phyloP scores from a whole-genome alignment of 2,329 filamentous ascomycete genomes.

The Pseudogymnoascus sp. region DNA sequence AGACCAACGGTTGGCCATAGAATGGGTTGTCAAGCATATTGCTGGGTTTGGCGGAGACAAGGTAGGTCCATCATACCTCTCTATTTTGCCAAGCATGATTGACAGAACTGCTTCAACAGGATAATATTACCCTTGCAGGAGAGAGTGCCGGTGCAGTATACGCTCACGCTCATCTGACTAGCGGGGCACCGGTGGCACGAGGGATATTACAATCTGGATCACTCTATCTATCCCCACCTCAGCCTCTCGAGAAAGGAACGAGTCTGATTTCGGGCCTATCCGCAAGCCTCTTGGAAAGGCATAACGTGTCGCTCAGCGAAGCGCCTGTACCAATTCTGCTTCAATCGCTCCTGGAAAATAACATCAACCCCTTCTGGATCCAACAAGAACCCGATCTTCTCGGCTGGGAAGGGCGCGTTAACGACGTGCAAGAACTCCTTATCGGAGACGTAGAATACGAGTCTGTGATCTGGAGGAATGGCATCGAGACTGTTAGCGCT shows the following conservation, averaged over 20 bases:
- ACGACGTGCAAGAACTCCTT: constrained; percentile 32
- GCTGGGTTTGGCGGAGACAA: constrained; percentile 26
- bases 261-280: constrained; percentile 26
- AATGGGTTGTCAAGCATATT: constrained; percentile 26
- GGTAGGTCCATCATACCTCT: constrained; percentile 10
- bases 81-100: not conserved
- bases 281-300: constrained; percentile 25
- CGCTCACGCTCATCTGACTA: constrained; percentile 35
- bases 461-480: constrained; percentile 39
- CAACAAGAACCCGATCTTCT: constrained; percentile 32
- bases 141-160: constrained; percentile 42
- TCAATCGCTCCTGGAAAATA: constrained; percentile 30
- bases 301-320: constrained; percentile 25
- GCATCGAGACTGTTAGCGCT: constrained; percentile 32
- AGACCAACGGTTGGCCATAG: constrained; percentile 30
- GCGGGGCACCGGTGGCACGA: constrained; percentile 28
- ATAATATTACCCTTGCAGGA: constrained; percentile 36
- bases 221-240: constrained; percentile 36
- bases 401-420: constrained; percentile 31
- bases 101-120: constrained; percentile 19
- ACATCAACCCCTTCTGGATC: constrained; percentile 37
- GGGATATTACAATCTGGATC: constrained; percentile 37
- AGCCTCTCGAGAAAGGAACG: constrained; percentile 30
- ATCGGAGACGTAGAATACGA: constrained; percentile 39
- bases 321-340: constrained; percentile 29